Evolutionary conservation across 306 rosid species (phyloP).

Genomic region (Trichosanthes truncata): DNA sequence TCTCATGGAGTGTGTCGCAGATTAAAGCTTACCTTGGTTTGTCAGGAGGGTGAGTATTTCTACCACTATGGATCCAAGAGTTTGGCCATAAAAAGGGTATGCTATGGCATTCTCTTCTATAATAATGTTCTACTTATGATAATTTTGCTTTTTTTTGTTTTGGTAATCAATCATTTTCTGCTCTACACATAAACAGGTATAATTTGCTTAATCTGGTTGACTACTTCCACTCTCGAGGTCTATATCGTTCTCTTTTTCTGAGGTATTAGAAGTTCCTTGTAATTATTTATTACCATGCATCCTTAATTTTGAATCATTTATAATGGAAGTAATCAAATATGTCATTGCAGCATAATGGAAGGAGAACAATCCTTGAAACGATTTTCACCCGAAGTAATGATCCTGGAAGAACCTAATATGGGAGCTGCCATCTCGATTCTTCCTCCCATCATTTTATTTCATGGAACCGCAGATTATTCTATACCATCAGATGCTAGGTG

Average conservation of each 20-base stretch:
- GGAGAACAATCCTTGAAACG: conserved; percentile 68
- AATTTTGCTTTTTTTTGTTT: not conserved
- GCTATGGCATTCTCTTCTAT: conserved; percentile 5
- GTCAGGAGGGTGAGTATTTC: conserved; percentile 76
- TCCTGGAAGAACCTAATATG: conserved; percentile 52
- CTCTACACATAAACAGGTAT: conserved; percentile 48
- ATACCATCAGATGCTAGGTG: conserved; percentile 89
- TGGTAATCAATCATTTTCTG: not conserved
- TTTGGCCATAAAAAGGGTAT: conserved; percentile 2
- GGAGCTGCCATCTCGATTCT: conserved; percentile 56
- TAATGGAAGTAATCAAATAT: not conserved
- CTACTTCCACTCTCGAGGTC: conserved; percentile 76
- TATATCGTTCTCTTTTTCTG: conserved; percentile 66
- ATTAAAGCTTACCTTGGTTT: conserved; percentile 85
- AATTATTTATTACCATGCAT: not conserved
- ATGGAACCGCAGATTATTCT: conserved; percentile 91
- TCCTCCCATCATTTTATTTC: conserved; percentile 64
- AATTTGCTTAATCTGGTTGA: conserved; percentile 60
- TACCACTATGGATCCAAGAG: conserved; percentile 1
- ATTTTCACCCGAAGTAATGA: conserved; percentile 84
- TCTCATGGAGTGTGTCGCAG: conserved; percentile 84
- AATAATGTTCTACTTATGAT: not conserved
- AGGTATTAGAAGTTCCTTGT: conserved; percentile 27
- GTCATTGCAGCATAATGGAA: conserved; percentile 82
- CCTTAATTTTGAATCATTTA: not conserved